These are phyloP conservation scores for Epichloe gansuensis DNA, from an alignment of 2,329 filamentous ascomycete species.

Conservation along the genomic window DNA sequence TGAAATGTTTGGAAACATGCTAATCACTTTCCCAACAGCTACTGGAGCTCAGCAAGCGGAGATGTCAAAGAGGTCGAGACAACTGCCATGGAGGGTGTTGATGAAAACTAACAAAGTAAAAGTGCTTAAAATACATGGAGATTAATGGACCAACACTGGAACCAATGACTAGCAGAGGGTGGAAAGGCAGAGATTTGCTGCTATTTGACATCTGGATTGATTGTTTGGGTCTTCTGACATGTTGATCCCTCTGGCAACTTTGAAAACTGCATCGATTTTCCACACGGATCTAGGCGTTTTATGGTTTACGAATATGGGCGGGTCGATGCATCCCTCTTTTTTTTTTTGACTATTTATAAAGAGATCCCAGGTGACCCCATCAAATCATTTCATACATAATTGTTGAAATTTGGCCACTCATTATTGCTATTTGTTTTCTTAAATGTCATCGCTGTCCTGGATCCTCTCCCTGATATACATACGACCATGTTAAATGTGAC, in stretches of 20 bases:
- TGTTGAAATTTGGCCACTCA: neutral
- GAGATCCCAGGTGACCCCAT: slow-evolving; percentile 14
- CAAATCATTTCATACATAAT: slow-evolving; percentile 4
- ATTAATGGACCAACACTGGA: neutral
- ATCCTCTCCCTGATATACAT: neutral
- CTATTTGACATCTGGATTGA: slow-evolving; percentile 5
- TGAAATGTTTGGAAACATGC: neutral
- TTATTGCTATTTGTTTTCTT: neutral
- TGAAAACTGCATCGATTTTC: slow-evolving; percentile 9
- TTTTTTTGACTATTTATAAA: neutral
- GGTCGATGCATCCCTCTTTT: slow-evolving; percentile 17
- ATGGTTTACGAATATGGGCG: slow-evolving; percentile 18
- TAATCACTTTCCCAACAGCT: slow-evolving; percentile 21
- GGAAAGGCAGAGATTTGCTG: neutral
- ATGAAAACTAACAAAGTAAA: slow-evolving; percentile 11
- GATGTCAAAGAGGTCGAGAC: slow-evolving; percentile 43
- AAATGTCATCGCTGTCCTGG: neutral
- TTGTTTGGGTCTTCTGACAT: neutral
- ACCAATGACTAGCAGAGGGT: slow-evolving; percentile 4
- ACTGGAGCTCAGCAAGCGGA: slow-evolving; percentile 48
- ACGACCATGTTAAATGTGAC: neutral
- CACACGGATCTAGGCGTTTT: slow-evolving; percentile 23
- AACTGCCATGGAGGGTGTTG: slow-evolving; percentile 25
- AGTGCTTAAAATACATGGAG: neutral
- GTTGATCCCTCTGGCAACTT: neutral